Percentiles rank a stretch among this genome's conserved stretches.
Conservation (phyloP, 2,329 filamentous ascomycete genomes). For the Diaporthe australafricana region DNA sequence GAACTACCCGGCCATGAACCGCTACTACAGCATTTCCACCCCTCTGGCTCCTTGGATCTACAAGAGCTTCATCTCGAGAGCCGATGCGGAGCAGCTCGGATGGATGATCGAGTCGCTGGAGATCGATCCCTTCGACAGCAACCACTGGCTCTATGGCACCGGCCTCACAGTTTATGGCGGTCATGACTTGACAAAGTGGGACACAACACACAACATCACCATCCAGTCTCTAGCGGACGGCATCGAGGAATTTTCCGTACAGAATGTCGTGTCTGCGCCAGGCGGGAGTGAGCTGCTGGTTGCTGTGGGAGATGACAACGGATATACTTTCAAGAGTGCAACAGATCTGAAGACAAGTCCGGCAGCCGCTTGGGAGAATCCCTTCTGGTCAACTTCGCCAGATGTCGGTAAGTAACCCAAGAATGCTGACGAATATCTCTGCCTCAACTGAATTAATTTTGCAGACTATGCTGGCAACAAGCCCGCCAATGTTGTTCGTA, state of each 20-base stretch:
- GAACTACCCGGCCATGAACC: slow-evolving; percentile 56
- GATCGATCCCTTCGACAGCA: slow-evolving; percentile 68
- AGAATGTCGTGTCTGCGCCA: slow-evolving; percentile 60
- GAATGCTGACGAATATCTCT: fast-evolving
- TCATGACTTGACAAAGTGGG: slow-evolving; percentile 67
- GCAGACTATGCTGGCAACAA: slow-evolving; percentile 60
- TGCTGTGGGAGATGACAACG: slow-evolving; percentile 63
- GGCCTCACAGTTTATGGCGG: slow-evolving; percentile 56
- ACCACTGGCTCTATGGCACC: slow-evolving; percentile 72
- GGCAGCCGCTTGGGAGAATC: slow-evolving; percentile 57
- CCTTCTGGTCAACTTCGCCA: slow-evolving; percentile 57
- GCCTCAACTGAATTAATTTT: background rate
- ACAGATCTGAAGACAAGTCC: slow-evolving; percentile 55
- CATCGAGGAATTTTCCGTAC: slow-evolving; percentile 65
- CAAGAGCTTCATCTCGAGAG: slow-evolving; percentile 56
- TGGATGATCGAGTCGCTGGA: slow-evolving; percentile 72
- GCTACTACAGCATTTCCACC: slow-evolving; percentile 59
- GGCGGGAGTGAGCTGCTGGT: slow-evolving; percentile 63
- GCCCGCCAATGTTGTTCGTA: slow-evolving; percentile 59
- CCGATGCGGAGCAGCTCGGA: slow-evolving; percentile 62
- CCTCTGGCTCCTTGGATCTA: slow-evolving; percentile 66
- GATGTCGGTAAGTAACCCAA: slow-evolving; percentile 50
- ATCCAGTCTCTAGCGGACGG: slow-evolving; percentile 64
- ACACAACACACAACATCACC: slow-evolving; percentile 59
- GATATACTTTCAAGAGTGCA: slow-evolving; percentile 59